phyloP scores from a whole-genome alignment of 805 yeast genomes.

The Nakazawaea populi region DNA sequence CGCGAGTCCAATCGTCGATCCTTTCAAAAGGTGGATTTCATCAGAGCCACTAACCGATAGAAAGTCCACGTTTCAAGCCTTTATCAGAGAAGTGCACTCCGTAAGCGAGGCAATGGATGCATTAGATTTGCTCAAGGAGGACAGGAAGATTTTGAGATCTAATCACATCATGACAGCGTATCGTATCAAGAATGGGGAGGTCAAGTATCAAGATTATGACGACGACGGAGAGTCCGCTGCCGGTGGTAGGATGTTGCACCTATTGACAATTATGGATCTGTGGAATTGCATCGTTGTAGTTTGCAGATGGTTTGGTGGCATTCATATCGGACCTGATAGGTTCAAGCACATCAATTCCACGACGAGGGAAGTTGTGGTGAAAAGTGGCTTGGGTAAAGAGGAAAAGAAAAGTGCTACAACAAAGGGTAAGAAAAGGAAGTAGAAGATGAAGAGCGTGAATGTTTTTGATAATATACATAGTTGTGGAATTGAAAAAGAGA shows the following conservation, averaged over 20 bases:
- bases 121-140: conserved; percentile 49
- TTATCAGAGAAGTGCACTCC: conserved; percentile 54
- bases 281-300: conserved; percentile 85
- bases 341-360: conserved; percentile 89
- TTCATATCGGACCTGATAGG: conserved; percentile 86
- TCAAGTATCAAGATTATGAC: conserved; percentile 76
- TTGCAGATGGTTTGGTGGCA: conserved; percentile 91
- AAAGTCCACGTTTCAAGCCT: conserved; percentile 80
- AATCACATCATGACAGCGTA: conserved; percentile 84
- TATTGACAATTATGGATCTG: conserved; percentile 67
- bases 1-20: conserved; percentile 25
- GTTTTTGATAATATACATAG: not conserved
- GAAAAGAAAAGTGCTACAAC: conserved; percentile 14
- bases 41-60: conserved; percentile 80
- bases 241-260: conserved; percentile 78
- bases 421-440: conserved; percentile 26
- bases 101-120: conserved; percentile 61
- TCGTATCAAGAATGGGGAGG: conserved; percentile 53
- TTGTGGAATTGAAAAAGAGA: not conserved
- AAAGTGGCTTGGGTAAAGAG: conserved; percentile 45
- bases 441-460: not conserved
- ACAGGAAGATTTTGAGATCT: conserved; percentile 62
- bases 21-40: conserved; percentile 65
- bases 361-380: conserved; percentile 76
- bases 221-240: conserved; percentile 98